These are phyloP conservation scores for Rhododendron griersonianum DNA, from an alignment of 148 eudicot genomes.

Conservation along the genomic window DNA sequence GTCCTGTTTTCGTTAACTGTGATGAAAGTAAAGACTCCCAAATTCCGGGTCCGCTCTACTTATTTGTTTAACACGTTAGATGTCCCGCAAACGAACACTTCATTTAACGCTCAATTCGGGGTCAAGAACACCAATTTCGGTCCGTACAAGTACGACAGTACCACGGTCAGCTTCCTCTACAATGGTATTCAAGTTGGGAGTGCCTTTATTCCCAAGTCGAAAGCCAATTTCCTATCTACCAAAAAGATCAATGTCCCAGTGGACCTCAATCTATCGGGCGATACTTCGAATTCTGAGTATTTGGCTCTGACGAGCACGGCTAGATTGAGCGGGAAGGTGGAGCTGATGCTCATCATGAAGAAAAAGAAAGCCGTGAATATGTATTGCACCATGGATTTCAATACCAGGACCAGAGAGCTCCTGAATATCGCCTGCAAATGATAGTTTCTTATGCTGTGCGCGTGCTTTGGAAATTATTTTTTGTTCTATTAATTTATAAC, in stretches of 20 bases:
- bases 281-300: slow-evolving; percentile 2
- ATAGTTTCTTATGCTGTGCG: not conserved
- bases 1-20: not conserved
- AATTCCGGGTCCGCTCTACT: not conserved
- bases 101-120: slow-evolving; percentile 9
- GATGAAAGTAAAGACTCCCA: slow-evolving; percentile 6
- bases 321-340: slow-evolving; percentile 18
- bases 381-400: slow-evolving; percentile 11
- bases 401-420: not conserved
- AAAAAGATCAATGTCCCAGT: slow-evolving; percentile 5
- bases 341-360: slow-evolving; percentile 9
- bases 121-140: slow-evolving; percentile 19
- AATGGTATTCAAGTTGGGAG: not conserved
- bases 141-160: not conserved
- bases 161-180: slow-evolving; percentile 9
- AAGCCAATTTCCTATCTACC: slow-evolving; percentile 1
- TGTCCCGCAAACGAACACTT: not conserved
- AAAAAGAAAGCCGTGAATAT: slow-evolving; percentile 6
- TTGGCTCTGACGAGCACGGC: slow-evolving; percentile 11
- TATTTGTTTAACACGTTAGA: not conserved
- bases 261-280: not conserved
- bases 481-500: not conserved
- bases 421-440: not conserved
- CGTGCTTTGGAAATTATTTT: not conserved
- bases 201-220: not conserved